Evolutionary conservation across 306 rosid species (phyloP), one percentile per base, ranked within the genome.

Genomic region (peach (Prunus persica)): DNA sequence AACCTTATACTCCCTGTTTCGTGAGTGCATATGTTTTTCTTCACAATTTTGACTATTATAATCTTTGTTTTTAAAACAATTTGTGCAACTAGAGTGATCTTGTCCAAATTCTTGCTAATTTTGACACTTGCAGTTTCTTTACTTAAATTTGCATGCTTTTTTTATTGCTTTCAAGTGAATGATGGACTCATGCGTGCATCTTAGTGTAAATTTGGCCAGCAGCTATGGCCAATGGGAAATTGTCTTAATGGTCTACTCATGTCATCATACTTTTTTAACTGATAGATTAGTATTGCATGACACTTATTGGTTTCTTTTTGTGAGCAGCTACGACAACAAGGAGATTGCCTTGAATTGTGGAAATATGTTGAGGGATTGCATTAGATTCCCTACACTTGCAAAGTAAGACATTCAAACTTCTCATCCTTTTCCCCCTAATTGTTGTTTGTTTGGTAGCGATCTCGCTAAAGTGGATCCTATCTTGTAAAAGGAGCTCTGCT

Each of bases 321-420:
- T 77, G 24, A 58, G 54, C 97, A 95, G 99, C 86, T 92, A 95
- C 83, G 99, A 92, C 84, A 95, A 92, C 89, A 92, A 88, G 89
- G 99, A 95, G 77, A 86, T 92, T 82, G 97, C 99, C 63, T 81
- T 95, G 85, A 91, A 84, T 85, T 89, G 91, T 84, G 99, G 97
- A 83, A 79, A 69, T 82, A 95, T 95, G 97, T 82, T 95, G 92
- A 89, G 98, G 84, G 97, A 95, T 73, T 92, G 99, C 89, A 88
- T 95, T 85, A 95, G 89, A 82, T 90, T 90, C 75, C 88, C 92
- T 13, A 64, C 83, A 79, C 91, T 92, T 65, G 97, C 96, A 80
- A 89, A 93, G 99, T 95, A 89, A 89, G 93, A 75, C 69, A 73
- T 67, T 70, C 38, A 70, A 51, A 5, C 78, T 65, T 68, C 71